Evolutionary conservation across 257 asterid species (phyloP).

Genomic region (Gentiana macrophylla): DNA sequence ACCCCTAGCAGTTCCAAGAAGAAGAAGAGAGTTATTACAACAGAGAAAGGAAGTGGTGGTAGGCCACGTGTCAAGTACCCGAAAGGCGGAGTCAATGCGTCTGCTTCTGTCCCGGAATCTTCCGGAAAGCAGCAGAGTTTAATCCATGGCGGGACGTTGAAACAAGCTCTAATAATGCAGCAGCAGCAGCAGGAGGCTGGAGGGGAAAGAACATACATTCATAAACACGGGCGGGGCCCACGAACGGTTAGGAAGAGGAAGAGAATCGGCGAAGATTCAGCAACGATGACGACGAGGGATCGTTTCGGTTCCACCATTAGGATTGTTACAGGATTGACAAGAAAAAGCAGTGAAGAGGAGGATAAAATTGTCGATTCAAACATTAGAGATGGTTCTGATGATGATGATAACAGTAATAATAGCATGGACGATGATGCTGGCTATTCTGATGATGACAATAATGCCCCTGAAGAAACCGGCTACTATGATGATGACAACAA

Average conservation of each 20-base stretch:
- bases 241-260: constrained; percentile 72
- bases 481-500: no score
- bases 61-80: constrained; percentile 58
- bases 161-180: constrained; percentile 51
- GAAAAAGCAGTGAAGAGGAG: constrained; percentile 15
- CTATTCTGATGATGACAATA: constrained; percentile 25
- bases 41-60: constrained; percentile 58
- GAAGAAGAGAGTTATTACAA: constrained; percentile 37
- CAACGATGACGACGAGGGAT: constrained; percentile 27
- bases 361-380: constrained; percentile 15
- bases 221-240: constrained; percentile 64
- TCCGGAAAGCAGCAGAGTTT: constrained; percentile 24
- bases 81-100: constrained; percentile 20
- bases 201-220: constrained; percentile 45
- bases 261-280: constrained; percentile 49
- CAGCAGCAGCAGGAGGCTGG: no score
- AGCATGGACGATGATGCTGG: constrained; percentile 43
- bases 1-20: constrained; percentile 41
- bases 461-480: constrained; percentile 12
- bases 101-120: constrained; percentile 26
- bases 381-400: constrained; percentile 29
- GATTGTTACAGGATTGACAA: constrained; percentile 25
- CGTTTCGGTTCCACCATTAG: constrained; percentile 16
- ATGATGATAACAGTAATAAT: constrained; percentile 40
- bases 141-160: constrained; percentile 37